A percentile compares a stretch with the other conserved stretches of the same genome.
Conservation (phyloP, 1,139 yeast species). For the Scheffersomyces quercinus region DNA sequence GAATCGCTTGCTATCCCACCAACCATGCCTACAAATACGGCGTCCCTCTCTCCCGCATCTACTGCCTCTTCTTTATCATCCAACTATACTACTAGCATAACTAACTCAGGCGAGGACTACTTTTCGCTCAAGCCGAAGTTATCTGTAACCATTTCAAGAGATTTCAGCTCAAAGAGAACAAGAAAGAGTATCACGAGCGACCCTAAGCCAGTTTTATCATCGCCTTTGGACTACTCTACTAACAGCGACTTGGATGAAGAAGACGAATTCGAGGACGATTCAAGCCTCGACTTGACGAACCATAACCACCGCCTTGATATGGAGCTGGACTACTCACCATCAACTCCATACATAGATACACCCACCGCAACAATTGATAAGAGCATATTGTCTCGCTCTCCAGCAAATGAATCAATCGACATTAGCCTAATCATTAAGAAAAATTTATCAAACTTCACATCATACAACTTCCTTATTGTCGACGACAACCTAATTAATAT, state of each 20-base stretch:
- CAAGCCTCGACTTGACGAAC: neutral
- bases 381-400: neutral
- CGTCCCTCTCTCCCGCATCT: neutral
- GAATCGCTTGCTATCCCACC: too few species aligned
- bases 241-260: constrained; percentile 2
- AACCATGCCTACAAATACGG: too few species aligned
- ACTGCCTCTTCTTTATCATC: neutral
- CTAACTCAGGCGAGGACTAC: constrained; percentile 10
- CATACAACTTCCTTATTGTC: constrained; percentile 36
- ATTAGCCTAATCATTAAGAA: constrained; percentile 6
- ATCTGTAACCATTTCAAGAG: constrained; percentile 10
- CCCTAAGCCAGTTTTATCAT: constrained; percentile 1
- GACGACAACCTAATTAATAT: constrained; percentile 48
- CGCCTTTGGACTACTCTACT: constrained; percentile 10
- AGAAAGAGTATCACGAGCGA: neutral
- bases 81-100: neutral
- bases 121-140: constrained; percentile 15
- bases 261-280: constrained; percentile 7
- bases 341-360: constrained; percentile 11
- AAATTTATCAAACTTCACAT: constrained; percentile 20
- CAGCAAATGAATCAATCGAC: neutral
- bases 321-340: constrained; percentile 8
- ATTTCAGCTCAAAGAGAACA: constrained; percentile 7
- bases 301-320: neutral
- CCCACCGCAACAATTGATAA: neutral